Evolutionary conservation across 805 yeast species (phyloP).

Genomic region (Kluyveromyces aestuarii): DNA sequence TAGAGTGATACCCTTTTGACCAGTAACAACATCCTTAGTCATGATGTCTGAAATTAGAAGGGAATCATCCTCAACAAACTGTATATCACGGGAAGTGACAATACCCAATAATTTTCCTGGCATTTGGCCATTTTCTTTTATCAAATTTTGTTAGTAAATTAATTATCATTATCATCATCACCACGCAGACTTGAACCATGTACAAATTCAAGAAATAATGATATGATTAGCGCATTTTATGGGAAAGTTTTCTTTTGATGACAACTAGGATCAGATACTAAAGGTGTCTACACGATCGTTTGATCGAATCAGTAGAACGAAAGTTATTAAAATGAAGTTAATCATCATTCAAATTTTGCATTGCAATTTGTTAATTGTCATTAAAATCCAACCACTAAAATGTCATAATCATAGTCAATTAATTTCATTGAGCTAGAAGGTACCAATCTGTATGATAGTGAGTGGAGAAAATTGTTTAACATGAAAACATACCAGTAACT

Average conservation of each 20-base stretch:
- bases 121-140: conserved; percentile 68
- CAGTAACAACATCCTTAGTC: conserved; percentile 85
- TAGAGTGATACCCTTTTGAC: conserved; percentile 71
- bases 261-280: conserved; percentile 31
- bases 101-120: conserved; percentile 92
- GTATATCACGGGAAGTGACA: conserved; percentile 93
- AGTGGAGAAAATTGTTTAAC: no score
- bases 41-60: conserved; percentile 66
- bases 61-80: conserved; percentile 72
- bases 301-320: conserved; percentile 99
- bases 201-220: neutral
- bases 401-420: neutral
- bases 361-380: neutral
- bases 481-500: conserved; percentile 84
- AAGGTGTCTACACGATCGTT: conserved; percentile 90
- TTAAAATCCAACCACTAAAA: neutral
- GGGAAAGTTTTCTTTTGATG: neutral
- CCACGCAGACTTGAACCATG: no score
- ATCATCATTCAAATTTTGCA: conserved; percentile 41
- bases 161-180: neutral
- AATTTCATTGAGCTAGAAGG: no score
- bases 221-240: neutral
- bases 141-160: neutral
- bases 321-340: conserved; percentile 58
- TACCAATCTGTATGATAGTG: no score